Conservation (phyloP, 2,329 filamentous ascomycete species). For the Rutstroemia sp. region DNA sequence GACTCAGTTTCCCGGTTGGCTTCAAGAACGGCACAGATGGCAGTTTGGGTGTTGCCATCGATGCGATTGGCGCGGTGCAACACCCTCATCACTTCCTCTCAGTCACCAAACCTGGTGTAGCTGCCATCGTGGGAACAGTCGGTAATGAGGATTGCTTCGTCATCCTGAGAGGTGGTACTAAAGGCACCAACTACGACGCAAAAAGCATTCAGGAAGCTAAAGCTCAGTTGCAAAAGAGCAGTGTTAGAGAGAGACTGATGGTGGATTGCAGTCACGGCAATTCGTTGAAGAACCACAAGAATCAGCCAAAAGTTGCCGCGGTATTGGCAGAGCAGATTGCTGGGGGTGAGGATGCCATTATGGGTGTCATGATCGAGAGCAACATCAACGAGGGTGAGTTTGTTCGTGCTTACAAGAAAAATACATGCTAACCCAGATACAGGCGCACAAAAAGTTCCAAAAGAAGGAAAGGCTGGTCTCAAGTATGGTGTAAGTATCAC, state of each 20-base stretch:
- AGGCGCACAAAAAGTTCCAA: constrained; percentile 86
- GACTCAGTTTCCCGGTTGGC: constrained; percentile 91
- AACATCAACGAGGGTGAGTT: constrained; percentile 80
- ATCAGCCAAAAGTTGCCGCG: constrained; percentile 89
- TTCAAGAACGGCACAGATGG: constrained; percentile 99
- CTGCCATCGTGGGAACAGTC: constrained; percentile 86
- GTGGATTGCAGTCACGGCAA: constrained; percentile 98
- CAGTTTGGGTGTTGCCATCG: constrained; percentile 79
- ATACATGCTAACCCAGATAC: constrained; percentile 9
- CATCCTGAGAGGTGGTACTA: constrained; percentile 85
- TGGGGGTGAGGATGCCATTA: constrained; percentile 72
- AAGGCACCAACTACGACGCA: constrained; percentile 89
- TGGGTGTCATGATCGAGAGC: constrained; percentile 99
- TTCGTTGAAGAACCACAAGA: constrained; percentile 91
- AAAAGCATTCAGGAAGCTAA: constrained; percentile 80
- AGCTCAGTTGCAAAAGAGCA: constrained; percentile 66
- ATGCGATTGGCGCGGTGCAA: constrained; percentile 87
- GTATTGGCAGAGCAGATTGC: constrained; percentile 77
- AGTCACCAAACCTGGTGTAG: constrained; percentile 92
- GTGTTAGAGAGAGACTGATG: constrained; percentile 75
- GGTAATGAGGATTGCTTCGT: constrained; percentile 98
- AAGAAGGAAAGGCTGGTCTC: constrained; percentile 75
- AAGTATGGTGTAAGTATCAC: constrained; percentile 96
- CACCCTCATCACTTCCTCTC: constrained; percentile 96
- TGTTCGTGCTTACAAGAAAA: background rate